Evolutionary conservation across 73 alveolate genomes (phyloP), one percentile per base, ranked within the genome.

Genomic region (Paramecium caudatum): DNA sequence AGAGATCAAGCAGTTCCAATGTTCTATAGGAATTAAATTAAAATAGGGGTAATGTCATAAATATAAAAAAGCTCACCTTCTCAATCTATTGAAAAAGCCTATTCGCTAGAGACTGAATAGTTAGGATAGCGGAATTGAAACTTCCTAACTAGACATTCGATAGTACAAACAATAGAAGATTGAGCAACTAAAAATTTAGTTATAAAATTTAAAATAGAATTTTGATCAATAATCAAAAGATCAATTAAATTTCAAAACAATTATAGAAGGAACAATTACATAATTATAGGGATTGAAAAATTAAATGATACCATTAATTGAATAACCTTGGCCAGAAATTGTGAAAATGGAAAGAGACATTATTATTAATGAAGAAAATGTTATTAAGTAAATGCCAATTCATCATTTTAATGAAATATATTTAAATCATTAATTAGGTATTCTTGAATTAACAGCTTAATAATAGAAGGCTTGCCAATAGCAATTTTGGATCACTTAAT

Each of bases 151-250:
- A n/a, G n/a, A n/a, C n/a, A n/a, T n/a, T n/a, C n/a, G 80, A 55
- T 21, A 0, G 46, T 55, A 55, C 80, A 55, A 55, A 55, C 80
- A 55, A 55, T 27, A 55, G 3, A 55, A 55, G 30, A 55, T 55
- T 0, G 23, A 55, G 30, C 30, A 55, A 55, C 80, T 55, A 55
- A 55, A 55, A 55, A 55, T 55, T 55, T 55, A 55, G 80, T 55
- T 55, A 55, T 55, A 55, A 55, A 55, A 17, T 55, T 55, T 55
- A 55, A 55, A 55, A 55, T 55, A 55, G 80, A 55, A 55, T 55
- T 55, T 27, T 55, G 45, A 55, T 55, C 23, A 55, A 55, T 23
- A 55, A 23, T 8, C 80, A 55, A 9, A 4, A 21, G 8, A 21
- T 27, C n/a, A 55, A 21, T 55, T 23, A 10, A 55, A 55, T 23